Percentiles rank a stretch among this genome's conserved stretches.
phyloP scores from a whole-genome alignment of 768 basidiomycete genomes.

The Tulasnella sp. region DNA sequence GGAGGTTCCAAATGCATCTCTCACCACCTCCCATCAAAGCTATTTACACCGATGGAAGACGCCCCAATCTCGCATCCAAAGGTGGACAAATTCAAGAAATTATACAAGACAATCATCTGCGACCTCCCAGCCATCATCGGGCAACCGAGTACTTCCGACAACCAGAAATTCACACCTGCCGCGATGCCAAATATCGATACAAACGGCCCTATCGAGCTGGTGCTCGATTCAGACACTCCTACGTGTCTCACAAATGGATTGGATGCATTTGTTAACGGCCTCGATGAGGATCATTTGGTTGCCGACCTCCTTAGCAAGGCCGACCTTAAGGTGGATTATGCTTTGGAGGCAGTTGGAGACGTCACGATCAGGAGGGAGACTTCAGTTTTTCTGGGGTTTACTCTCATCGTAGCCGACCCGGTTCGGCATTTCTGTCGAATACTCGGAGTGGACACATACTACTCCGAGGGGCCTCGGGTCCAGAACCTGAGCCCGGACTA shows the following conservation, averaged over 20 bases:
- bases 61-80: background rate
- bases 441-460: background rate
- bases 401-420: background rate
- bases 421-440: background rate
- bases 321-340: background rate
- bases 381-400: background rate
- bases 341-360: too few species aligned
- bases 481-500: background rate
- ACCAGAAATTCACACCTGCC: background rate
- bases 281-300: background rate
- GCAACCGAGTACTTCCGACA: background rate
- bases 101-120: background rate
- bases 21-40: too few species aligned
- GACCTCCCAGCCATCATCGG: too few species aligned
- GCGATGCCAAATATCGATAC: background rate
- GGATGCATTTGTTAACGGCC: background rate
- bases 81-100: background rate
- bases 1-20: too few species aligned
- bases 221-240: background rate
- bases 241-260: background rate
- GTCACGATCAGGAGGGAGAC: background rate
- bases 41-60: background rate
- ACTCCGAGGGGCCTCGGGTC: background rate
- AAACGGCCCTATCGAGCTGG: background rate
- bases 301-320: background rate